Percentiles rank a stretch among this genome's conserved stretches.
Conservation (phyloP, 345 rosid genomes). For the Xanthoceras sorbifolium region DNA sequence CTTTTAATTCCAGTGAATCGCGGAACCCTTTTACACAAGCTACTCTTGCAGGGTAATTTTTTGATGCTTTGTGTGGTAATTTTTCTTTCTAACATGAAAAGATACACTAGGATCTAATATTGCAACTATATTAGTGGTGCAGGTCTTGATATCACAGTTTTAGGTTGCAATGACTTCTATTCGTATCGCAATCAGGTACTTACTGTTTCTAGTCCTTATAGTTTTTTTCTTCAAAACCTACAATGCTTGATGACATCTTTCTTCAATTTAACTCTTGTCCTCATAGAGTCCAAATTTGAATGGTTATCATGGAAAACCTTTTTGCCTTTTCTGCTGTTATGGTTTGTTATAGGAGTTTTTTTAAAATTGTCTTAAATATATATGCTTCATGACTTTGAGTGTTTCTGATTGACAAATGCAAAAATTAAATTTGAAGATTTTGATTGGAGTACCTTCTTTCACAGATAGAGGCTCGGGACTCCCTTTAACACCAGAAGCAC, state of each 20-base stretch:
- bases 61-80: conserved; percentile 21
- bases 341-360: neutral
- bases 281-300: too few species aligned
- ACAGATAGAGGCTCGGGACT: conserved; percentile 90
- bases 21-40: conserved; percentile 75
- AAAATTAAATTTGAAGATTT: conserved; percentile 15
- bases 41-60: conserved; percentile 74
- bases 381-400: neutral
- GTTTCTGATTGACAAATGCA: neutral
- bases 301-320: neutral
- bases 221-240: neutral
- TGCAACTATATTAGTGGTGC: conserved; percentile 27
- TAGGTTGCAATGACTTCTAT: conserved; percentile 95
- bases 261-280: too few species aligned
- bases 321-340: neutral
- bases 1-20: conserved; percentile 54
- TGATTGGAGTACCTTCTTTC: conserved; percentile 15
- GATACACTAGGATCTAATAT: conserved; percentile 29
- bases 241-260: neutral
- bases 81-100: neutral
- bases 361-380: neutral
- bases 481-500: conserved; percentile 76
- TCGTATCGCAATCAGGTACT: conserved; percentile 87
- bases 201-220: neutral
- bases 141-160: conserved; percentile 90